Conservation (phyloP, 306 rosid genomes). For the Gynostemma pentaphyllum region DNA sequence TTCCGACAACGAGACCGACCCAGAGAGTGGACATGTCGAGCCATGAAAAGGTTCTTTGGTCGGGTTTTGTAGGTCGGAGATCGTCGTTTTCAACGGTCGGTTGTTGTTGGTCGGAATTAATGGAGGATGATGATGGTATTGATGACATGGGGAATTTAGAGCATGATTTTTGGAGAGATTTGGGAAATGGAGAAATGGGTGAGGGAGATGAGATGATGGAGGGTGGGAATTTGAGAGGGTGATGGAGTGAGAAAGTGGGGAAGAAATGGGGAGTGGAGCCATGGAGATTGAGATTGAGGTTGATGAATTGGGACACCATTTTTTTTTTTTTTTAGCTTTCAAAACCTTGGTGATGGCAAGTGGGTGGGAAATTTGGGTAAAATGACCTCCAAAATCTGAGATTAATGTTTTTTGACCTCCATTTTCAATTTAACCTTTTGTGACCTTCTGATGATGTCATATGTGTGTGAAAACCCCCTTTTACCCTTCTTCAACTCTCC, state of each 20-base stretch:
- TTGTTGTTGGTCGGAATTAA: no score
- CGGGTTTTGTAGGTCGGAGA: constrained; percentile 51
- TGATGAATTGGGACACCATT: background rate
- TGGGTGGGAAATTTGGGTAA: no score
- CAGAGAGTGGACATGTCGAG: constrained; percentile 67
- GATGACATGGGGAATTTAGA: background rate
- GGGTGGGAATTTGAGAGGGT: background rate
- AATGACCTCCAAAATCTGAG: no score
- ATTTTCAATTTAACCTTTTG: no score
- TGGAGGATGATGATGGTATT: no score
- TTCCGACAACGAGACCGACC: constrained; percentile 85
- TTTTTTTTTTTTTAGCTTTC: no score
- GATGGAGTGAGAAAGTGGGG: background rate
- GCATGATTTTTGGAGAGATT: background rate
- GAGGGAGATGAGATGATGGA: background rate
- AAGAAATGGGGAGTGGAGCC: background rate
- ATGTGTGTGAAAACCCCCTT: no score
- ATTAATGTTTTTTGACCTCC: no score
- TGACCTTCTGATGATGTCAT: no score
- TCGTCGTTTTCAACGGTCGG: constrained; percentile 57
- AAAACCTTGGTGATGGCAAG: no score
- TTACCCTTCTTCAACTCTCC: no score
- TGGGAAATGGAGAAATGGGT: background rate
- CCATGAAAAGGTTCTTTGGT: constrained; percentile 49
- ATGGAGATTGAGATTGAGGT: background rate